Percentiles rank a stretch among this genome's conserved stretches.
Evolutionary conservation across 2,329 filamentous ascomycete genomes (phyloP).

Genomic region (Talaromyces sp.): DNA sequence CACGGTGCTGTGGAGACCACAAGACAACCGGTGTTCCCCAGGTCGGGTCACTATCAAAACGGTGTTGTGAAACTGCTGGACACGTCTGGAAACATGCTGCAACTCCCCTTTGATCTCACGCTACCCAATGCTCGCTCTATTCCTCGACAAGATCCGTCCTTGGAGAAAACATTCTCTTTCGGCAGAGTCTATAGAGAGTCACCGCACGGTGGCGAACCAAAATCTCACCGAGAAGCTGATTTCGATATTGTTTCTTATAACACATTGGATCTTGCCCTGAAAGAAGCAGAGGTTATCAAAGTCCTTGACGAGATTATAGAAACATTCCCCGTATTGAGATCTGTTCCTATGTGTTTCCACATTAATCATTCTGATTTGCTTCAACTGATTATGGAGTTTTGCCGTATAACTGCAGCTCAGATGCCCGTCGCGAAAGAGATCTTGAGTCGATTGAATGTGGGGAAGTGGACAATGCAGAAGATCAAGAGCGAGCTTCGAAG

Average conservation of each 20-base stretch:
- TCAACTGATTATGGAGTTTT: slow-evolving; percentile 85
- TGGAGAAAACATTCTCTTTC: slow-evolving; percentile 80
- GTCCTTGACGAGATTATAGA: slow-evolving; percentile 87
- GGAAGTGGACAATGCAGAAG: slow-evolving; percentile 76
- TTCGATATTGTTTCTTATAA: slow-evolving; percentile 92
- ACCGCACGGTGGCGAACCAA: slow-evolving; percentile 74
- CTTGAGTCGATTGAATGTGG: slow-evolving; percentile 81
- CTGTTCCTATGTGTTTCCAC: slow-evolving; percentile 78
- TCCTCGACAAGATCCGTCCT: slow-evolving; percentile 60
- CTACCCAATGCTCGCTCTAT: slow-evolving; percentile 82
- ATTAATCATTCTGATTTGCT: slow-evolving; percentile 85
- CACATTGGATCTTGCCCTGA: slow-evolving; percentile 75
- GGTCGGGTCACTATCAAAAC: slow-evolving; percentile 70
- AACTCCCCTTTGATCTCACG: slow-evolving; percentile 91
- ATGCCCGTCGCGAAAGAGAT: slow-evolving; percentile 74
- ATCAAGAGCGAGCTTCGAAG: slow-evolving; percentile 78
- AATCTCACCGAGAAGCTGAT: slow-evolving; percentile 82
- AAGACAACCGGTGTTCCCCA: slow-evolving; percentile 73
- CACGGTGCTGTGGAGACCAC: slow-evolving; percentile 84
- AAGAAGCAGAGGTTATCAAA: slow-evolving; percentile 91
- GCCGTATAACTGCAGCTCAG: slow-evolving; percentile 68
- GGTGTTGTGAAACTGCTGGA: slow-evolving; percentile 80
- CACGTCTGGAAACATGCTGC: slow-evolving; percentile 77
- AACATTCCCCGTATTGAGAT: slow-evolving; percentile 70
- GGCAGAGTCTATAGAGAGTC: slow-evolving; percentile 82